Base-by-base conservation (phyloP, 1,284 basidiomycete genomes). In the Leccinum insigne region DNA sequence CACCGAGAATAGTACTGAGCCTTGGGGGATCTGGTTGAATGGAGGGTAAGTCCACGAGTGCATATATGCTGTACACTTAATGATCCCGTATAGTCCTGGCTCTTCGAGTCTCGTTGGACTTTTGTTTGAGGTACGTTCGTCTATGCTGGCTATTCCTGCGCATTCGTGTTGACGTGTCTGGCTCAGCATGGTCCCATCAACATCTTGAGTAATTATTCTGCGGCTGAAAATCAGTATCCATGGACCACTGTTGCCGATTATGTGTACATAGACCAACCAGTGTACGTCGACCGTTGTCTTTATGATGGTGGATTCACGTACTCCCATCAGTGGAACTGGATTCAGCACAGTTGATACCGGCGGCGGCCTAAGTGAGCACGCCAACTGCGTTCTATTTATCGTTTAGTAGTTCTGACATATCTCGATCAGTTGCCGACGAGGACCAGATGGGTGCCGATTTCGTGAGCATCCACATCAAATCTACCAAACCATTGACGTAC, bases 1-100 rank as follows among this genome's bases (percentile, higher is more conserved):
- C 58, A 88, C 87, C 1, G 70, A 74, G 4, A 67, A 73, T 35
- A 73, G 71, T 44, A 74, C 74, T 6, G 80, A 85, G 32, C 90
- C 89, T 9, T 92, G 90, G 90, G 84, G 83, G 7, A 88, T 92
- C 58, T 92, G 89, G 89, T 76, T 92, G 16, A 91, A 91, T 68
- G 89, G 89, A 75, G 54, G 54, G 54, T 56, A 0, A 56, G 54
- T 56, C 4, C 26, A 56, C 26, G 35, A 35, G 8, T 16, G 26
- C 23, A 16, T 56, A 16, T 16, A 9, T 56, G 26, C 8, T 29
- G 5, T 29, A 2, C 14, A 9, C 2, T 26, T 56, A 3, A 29
- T 16, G 26, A 26, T 56, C 16, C 16, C 7, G 54, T 56, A 1
- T 26, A 56, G 54, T 29, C 54, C 54, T 9, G 54, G 54, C 5